Conservation (phyloP, 73 alveolate species). For the Paramecium primaurelia region DNA sequence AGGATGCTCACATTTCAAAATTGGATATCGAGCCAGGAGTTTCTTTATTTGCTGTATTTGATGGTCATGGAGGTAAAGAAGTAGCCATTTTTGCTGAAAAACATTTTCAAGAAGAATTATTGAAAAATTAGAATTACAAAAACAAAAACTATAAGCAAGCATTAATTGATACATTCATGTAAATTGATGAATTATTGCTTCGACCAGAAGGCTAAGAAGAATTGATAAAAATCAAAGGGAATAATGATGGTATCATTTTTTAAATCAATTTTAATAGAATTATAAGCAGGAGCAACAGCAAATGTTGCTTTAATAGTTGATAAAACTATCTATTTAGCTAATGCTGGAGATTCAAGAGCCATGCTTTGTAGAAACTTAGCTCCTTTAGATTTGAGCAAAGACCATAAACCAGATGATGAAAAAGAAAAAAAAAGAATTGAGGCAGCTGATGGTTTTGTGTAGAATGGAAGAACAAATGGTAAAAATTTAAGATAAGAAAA, state of each 20-base stretch:
- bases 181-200: constrained; percentile 72
- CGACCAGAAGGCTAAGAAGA: constrained; percentile 65
- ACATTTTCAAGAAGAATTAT: constrained; percentile 73
- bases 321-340: constrained; percentile 71
- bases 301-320: constrained; percentile 67
- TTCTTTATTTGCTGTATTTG: constrained; percentile 87
- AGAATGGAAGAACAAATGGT: constrained; percentile 83
- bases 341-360: constrained; percentile 93
- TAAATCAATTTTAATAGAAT: not conserved
- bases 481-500: constrained; percentile 76
- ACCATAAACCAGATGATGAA: constrained; percentile 91
- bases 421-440: constrained; percentile 82
- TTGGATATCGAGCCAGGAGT: constrained; percentile 73
- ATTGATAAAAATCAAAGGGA: not conserved
- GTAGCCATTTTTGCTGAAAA: constrained; percentile 80
- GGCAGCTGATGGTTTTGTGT: constrained; percentile 80
- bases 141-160: constrained; percentile 73
- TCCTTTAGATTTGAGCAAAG: constrained; percentile 73
- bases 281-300: constrained; percentile 77
- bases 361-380: constrained; percentile 75
- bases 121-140: constrained; percentile 57
- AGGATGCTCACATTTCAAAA: constrained; percentile 83
- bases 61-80: constrained; percentile 97
- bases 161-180: constrained; percentile 75
- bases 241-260: not conserved